phyloP scores from a whole-genome alignment of 1,284 basidiomycete genomes.

The Leccinum huronense region DNA sequence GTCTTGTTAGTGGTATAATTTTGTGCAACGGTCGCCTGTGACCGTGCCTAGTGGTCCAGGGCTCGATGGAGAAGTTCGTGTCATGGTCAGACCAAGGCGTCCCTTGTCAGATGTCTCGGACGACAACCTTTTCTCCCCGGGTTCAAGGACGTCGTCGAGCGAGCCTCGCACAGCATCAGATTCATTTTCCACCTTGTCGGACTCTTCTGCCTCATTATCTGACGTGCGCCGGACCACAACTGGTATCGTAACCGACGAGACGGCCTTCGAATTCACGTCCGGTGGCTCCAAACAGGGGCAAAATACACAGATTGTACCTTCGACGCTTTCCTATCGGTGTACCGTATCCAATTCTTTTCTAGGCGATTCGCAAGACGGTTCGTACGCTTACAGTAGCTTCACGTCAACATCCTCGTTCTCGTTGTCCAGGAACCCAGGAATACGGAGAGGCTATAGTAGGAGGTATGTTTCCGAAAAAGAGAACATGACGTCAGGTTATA shows the following conservation, averaged over 20 bases:
- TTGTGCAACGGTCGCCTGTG: conserved; percentile 47
- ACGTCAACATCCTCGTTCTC: too few relatives aligned
- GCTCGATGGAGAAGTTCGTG: conserved; percentile 49
- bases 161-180: conserved; percentile 37
- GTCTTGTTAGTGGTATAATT: conserved; percentile 38
- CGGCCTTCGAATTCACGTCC: conserved; percentile 40
- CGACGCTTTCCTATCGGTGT: too few relatives aligned
- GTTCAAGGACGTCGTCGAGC: conserved; percentile 37
- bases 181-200: conserved; percentile 35
- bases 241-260: conserved; percentile 37
- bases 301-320: too few relatives aligned
- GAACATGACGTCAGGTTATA: too few relatives aligned
- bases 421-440: too few relatives aligned
- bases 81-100: conserved; percentile 47
- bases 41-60: conserved; percentile 52
- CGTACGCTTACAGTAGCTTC: too few relatives aligned
- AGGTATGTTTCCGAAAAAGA: too few relatives aligned
- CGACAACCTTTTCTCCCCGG: conserved; percentile 59
- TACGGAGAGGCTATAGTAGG: too few relatives aligned
- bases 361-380: too few relatives aligned
- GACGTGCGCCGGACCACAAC: conserved; percentile 35
- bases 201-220: conserved; percentile 27
- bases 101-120: conserved; percentile 48
- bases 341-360: too few relatives aligned
- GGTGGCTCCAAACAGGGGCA: conserved; percentile 34